phyloP scores from a whole-genome alignment of 495 filamentous ascomycete genomes.

The Alectoria sarmentosa region DNA sequence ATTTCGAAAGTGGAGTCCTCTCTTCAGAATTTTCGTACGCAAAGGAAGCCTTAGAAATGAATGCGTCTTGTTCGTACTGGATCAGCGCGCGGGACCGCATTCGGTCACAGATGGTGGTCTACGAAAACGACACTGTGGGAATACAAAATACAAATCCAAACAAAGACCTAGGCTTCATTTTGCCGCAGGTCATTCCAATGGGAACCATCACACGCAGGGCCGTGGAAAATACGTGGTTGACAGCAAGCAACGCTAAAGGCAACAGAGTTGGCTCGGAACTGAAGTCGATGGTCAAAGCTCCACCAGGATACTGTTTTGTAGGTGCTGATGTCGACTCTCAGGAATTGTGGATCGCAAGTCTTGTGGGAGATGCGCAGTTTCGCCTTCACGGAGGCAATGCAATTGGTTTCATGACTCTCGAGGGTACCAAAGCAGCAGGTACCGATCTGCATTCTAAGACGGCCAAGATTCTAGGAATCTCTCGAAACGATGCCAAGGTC shows the following conservation, averaged over 20 bases:
- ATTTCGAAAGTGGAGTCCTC: conserved; percentile 84
- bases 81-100: conserved; percentile 92
- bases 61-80: conserved; percentile 97
- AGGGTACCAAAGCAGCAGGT: conserved; percentile 87
- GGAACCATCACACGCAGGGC: conserved; percentile 94
- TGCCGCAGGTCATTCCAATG: conserved; percentile 99
- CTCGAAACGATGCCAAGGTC: conserved; percentile 89
- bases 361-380: conserved; percentile 92
- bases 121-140: conserved; percentile 51
- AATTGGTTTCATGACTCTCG: conserved; percentile 97
- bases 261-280: conserved; percentile 96
- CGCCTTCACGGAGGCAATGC: conserved; percentile 91
- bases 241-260: conserved; percentile 89
- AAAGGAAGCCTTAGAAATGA: conserved; percentile 95
- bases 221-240: conserved; percentile 98
- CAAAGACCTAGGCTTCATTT: conserved; percentile 66
- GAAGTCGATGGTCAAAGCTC: conserved; percentile 93
- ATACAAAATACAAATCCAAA: conserved; percentile 19
- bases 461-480: conserved; percentile 84
- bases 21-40: conserved; percentile 83
- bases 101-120: conserved; percentile 87
- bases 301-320: conserved; percentile 85
- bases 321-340: conserved; percentile 98
- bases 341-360: conserved; percentile 95
- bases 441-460: conserved; percentile 96